Evolutionary conservation across 192 early-diverging fungal genomes (phyloP), one percentile per base, ranked within the genome.

Genomic region (Backusella liffmaniae): DNA sequence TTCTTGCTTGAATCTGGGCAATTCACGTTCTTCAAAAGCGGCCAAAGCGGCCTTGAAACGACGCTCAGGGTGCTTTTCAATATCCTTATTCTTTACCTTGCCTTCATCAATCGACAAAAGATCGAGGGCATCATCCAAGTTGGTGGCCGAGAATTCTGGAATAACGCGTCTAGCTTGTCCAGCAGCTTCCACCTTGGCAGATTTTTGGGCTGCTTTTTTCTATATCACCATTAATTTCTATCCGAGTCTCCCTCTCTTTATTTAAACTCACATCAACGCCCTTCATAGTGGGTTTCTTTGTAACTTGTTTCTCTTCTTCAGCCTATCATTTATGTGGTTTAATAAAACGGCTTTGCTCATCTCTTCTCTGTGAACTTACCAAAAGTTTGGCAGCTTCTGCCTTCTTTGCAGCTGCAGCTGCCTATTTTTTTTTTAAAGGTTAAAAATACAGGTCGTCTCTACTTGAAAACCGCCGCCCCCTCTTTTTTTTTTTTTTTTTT

Each of bases 1-100:
- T 77, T 97, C 96, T 56, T 80, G 78, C 86, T 93, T 95, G 74
- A 97, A 75, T 3, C 81, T 77, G 18, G 91, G 88, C 82, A 93
- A 80, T 81, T 95, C 91, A 39, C 91, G 85, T 36, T 94, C 94
- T 72, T 88, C 78, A 78, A 87, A 94, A 3, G 86, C 88, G 39
- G 85, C 82, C 49, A 89, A 90, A n/a, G 92, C 92, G 41, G 91
- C 92, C 89, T 92, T 93, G 73, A 90, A 89, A 18, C 96, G 87
- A 73, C 92, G 89, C 83, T 97, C 96, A 9, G 96, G 96, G 82
- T 97, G 96, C 44, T 91, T 88, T 73, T 97, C 96, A 36, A 96
- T 82, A 72, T 86, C 80, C 46, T 89, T 90, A 23, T 83, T 78
- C 29, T 79, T 76, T 1, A 53, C 69, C 3, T 70, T 84, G 10